Percentiles rank a stretch among this genome's conserved stretches.
These are phyloP conservation scores for Jamesozyma lodderae DNA, from an alignment of 805 yeast species.

Conservation along the genomic window DNA sequence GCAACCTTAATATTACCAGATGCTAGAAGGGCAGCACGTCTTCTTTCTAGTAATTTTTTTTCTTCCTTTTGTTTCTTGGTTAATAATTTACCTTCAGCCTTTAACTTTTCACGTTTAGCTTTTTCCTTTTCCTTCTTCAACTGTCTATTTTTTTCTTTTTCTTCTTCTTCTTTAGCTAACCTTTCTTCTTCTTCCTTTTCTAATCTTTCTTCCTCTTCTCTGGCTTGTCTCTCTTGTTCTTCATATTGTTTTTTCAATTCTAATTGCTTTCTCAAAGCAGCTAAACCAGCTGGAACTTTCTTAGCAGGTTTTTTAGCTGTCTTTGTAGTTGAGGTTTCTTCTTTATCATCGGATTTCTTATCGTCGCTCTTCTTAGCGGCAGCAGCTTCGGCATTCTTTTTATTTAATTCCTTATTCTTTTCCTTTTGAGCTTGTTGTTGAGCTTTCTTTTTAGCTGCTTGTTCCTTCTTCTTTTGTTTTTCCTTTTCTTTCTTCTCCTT, in stretches of 20 bases:
- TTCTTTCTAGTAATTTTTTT: constrained; percentile 73
- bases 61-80: constrained; percentile 95
- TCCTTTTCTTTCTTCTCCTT: constrained; percentile 90
- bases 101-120: constrained; percentile 79
- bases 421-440: constrained; percentile 54
- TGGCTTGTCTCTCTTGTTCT: constrained; percentile 65
- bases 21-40: constrained; percentile 76
- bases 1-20: constrained; percentile 66
- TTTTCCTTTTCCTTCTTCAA: constrained; percentile 82
- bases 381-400: constrained; percentile 31
- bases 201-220: constrained; percentile 62
- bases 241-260: constrained; percentile 83
- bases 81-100: constrained; percentile 90
- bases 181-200: constrained; percentile 43
- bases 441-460: constrained; percentile 77
- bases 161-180: constrained; percentile 35
- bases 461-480: constrained; percentile 83
- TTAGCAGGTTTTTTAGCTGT: constrained; percentile 49
- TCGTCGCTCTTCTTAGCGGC: constrained; percentile 22
- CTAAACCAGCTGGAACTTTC: constrained; percentile 83
- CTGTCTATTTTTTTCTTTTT: constrained; percentile 47
- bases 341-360: constrained; percentile 29
- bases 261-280: constrained; percentile 82
- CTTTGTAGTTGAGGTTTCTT: constrained; percentile 23
- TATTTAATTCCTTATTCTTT: constrained; percentile 43